Evolutionary conservation across 2,329 filamentous ascomycete genomes (phyloP).

Genomic region (Alternaria solani): DNA sequence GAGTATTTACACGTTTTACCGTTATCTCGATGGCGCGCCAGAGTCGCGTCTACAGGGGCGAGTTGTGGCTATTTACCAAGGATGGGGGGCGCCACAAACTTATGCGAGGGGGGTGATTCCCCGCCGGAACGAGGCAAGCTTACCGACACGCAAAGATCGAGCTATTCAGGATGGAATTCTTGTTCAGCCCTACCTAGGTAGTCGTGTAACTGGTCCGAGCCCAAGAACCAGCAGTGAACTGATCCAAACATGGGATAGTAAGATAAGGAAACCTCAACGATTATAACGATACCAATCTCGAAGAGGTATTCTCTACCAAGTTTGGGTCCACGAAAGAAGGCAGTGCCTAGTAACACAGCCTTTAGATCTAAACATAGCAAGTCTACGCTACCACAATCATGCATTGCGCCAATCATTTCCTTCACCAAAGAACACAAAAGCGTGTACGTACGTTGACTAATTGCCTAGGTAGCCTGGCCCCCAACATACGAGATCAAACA

Average conservation of each 20-base stretch:
- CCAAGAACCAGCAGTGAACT: neutral
- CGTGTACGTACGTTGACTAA: neutral
- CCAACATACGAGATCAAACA: neutral
- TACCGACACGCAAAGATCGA: neutral
- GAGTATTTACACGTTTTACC: neutral
- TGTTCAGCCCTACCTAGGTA: constrained; percentile 1
- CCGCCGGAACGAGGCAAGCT: neutral
- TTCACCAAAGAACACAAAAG: neutral
- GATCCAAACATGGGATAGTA: neutral
- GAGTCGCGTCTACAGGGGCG: neutral
- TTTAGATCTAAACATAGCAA: neutral
- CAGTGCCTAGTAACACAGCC: neutral
- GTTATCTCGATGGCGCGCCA: neutral
- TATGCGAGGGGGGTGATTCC: neutral
- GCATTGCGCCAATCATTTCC: neutral
- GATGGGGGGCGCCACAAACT: constrained; percentile 14
- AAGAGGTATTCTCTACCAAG: neutral
- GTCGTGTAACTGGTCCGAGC: neutral
- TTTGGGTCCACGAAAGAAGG: neutral
- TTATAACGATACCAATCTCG: constrained; percentile 1
- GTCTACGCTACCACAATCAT: neutral
- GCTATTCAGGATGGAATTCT: neutral
- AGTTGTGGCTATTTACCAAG: neutral
- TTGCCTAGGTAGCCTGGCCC: neutral
- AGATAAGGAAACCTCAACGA: neutral